Conservation (phyloP, 73 alveolate genomes). For the Diophrys sp. region DNA sequence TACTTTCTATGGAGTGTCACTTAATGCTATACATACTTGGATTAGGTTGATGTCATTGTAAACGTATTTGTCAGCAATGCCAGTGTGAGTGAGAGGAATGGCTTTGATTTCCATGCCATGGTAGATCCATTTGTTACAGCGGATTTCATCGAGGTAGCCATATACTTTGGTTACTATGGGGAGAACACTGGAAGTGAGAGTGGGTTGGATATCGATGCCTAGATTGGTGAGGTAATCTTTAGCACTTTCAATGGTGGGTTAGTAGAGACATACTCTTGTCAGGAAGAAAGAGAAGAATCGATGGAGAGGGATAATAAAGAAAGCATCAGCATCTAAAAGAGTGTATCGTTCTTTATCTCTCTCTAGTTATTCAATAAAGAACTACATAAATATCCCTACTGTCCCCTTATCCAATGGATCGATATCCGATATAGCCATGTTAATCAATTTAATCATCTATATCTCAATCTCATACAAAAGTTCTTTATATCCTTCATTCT, state of each 20-base stretch:
- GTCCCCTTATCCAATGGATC: neutral
- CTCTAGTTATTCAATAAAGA: too few relatives aligned
- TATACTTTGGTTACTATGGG: neutral
- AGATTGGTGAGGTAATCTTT: constrained; percentile 4
- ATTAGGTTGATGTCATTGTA: neutral
- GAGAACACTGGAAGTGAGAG: neutral
- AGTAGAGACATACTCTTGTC: too few relatives aligned
- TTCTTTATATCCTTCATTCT: neutral
- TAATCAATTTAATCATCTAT: too few relatives aligned
- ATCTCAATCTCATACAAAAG: neutral
- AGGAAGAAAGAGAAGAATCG: constrained; percentile 38
- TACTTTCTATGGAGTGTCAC: neutral
- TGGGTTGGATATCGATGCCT: neutral
- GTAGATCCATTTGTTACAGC: constrained; percentile 18
- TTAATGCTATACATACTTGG: neutral
- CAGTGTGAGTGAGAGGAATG: constrained; percentile 1
- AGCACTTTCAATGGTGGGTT: too few relatives aligned
- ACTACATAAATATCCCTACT: too few relatives aligned
- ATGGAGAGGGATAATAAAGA: constrained; percentile 28
- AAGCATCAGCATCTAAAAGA: neutral
- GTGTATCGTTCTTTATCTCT: constrained; percentile 4
- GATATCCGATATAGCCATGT: neutral
- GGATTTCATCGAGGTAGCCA: constrained; percentile 12
- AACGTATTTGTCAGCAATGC: neutral
- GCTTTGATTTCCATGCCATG: constrained; percentile 17